These are phyloP conservation scores for Amanita brunnescens DNA, from an alignment of 768 basidiomycete species.

Conservation along the genomic window DNA sequence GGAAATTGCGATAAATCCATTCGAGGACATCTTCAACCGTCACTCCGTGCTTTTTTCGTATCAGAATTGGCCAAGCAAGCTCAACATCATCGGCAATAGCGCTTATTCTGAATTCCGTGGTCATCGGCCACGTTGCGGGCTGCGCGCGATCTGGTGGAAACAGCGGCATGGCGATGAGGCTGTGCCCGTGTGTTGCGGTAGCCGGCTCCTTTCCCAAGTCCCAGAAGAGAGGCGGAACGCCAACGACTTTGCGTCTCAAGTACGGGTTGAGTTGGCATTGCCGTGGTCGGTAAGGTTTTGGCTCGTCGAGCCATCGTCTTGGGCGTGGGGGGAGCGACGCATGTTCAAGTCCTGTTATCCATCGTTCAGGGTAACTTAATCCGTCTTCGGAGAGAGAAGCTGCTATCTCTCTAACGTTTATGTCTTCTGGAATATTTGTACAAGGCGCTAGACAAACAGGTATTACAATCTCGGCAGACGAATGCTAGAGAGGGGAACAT, in stretches of 20 bases:
- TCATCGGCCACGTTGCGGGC: constrained; percentile 6
- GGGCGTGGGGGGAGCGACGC: constrained; percentile 15
- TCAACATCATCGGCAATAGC: constrained; percentile 5
- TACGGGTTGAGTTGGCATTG: constrained; percentile 5
- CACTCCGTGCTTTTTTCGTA: constrained; percentile 1
- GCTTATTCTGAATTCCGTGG: background rate
- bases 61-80: constrained; percentile 6
- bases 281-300: background rate
- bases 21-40: constrained; percentile 5
- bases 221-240: constrained; percentile 5
- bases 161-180: background rate
- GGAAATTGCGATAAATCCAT: constrained; percentile 6
- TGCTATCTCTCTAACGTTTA: constrained; percentile 25
- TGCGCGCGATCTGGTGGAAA: constrained; percentile 1
- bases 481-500: constrained; percentile 18
- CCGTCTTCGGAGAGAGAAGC: constrained; percentile 21
- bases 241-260: constrained; percentile 2
- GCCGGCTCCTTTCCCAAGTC: background rate
- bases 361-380: constrained; percentile 33
- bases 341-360: constrained; percentile 40
- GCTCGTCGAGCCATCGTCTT: background rate
- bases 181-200: constrained; percentile 3
- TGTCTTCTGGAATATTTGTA: constrained; percentile 10
- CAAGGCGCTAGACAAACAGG: constrained; percentile 4
- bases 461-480: background rate